phyloP scores from a whole-genome alignment of 169 alveolate species.

The Plasmodium berghei region DNA sequence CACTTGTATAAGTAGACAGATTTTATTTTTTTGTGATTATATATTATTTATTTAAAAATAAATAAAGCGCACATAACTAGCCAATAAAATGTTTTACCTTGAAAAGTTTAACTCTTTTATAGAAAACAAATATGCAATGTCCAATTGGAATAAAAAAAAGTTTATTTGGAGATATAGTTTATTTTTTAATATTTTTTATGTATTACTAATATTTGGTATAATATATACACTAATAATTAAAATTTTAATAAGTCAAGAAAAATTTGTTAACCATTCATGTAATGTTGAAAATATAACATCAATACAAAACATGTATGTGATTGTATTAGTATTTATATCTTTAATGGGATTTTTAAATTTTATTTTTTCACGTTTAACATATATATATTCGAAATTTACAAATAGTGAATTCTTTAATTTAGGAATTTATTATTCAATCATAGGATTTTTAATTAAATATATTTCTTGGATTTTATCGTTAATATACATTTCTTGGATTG shows the following conservation, averaged over 20 bases:
- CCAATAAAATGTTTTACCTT: conserved; percentile 28
- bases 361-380: conserved; percentile 63
- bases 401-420: conserved; percentile 55
- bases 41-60: no score
- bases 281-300: conserved; percentile 8
- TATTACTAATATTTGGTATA: conserved; percentile 22
- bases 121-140: conserved; percentile 45
- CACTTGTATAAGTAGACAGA: no score
- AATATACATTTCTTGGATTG: conserved; percentile 46
- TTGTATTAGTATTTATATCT: conserved; percentile 18
- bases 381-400: conserved; percentile 61
- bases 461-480: conserved; percentile 60
- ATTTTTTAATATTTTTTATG: conserved; percentile 44
- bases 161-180: conserved; percentile 65
- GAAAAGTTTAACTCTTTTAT: conserved; percentile 51
- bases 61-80: no score
- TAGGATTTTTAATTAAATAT: conserved; percentile 60
- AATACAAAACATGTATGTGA: conserved; percentile 28
- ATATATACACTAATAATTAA: conserved; percentile 28
- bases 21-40: no score
- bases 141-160: conserved; percentile 61
- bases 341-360: conserved; percentile 64
- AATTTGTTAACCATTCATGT: conserved; percentile 33
- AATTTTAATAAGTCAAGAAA: conserved; percentile 28
- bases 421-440: conserved; percentile 43